Conservation (phyloP, 1,139 yeast species). For the Arxiozyma heterogenica region DNA sequence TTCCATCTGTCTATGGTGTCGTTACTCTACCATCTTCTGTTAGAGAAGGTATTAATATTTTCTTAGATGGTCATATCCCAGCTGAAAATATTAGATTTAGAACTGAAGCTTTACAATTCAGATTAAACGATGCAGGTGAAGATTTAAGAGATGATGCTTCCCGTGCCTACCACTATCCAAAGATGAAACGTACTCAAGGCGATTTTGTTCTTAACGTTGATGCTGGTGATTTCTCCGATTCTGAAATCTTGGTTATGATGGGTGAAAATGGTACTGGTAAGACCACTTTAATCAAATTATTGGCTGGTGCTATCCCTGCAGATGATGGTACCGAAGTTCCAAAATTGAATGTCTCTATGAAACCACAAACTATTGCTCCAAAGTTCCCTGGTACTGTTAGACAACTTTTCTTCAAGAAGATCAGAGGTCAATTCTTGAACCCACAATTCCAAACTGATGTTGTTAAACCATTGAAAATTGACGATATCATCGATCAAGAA, state of each 20-base stretch:
- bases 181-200: conserved; percentile 86
- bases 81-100: conserved; percentile 95
- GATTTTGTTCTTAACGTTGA: conserved; percentile 80
- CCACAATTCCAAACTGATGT: conserved; percentile 99
- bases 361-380: conserved; percentile 98
- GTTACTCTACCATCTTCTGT: conserved; percentile 93
- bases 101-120: conserved; percentile 88
- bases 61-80: conserved; percentile 95
- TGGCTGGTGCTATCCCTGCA: conserved; percentile 87
- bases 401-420: conserved; percentile 92
- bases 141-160: conserved; percentile 68
- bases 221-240: conserved; percentile 85
- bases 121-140: conserved; percentile 88
- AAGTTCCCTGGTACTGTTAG: conserved; percentile 97
- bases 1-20: conserved; percentile 96
- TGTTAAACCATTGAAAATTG: conserved; percentile 87
- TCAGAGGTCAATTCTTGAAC: conserved; percentile 84
- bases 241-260: conserved; percentile 97
- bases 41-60: conserved; percentile 96
- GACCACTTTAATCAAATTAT: conserved; percentile 88
- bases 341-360: conserved; percentile 86
- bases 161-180: conserved; percentile 67
- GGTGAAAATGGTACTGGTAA: conserved; percentile 99
- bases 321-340: conserved; percentile 76
- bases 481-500: conserved; percentile 91